These are phyloP conservation scores for Anaeromyces robustus DNA, from an alignment of 192 early-diverging fungal species.

Conservation along the genomic window DNA sequence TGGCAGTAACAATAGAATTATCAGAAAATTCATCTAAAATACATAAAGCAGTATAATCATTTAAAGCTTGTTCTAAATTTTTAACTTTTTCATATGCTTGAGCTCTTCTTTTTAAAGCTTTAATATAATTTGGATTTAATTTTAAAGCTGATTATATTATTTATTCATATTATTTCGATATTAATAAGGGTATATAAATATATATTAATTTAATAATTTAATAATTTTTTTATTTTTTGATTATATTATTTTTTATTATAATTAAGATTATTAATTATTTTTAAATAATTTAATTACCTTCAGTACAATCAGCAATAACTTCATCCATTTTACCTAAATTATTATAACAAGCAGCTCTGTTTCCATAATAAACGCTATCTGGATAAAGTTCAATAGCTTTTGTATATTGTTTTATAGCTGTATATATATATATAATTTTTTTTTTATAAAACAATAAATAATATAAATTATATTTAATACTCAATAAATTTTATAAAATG, in stretches of 20 bases:
- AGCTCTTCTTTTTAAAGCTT: slow-evolving; percentile 63
- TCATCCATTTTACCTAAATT: slow-evolving; percentile 33
- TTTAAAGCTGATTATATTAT: slow-evolving; percentile 28
- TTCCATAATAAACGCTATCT: slow-evolving; percentile 80
- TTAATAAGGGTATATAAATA: slow-evolving; percentile 7
- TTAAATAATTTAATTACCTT: slow-evolving; percentile 7
- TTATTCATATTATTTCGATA: too few species aligned
- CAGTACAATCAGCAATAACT: slow-evolving; percentile 73
- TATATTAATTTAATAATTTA: too few species aligned
- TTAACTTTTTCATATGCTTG: slow-evolving; percentile 40
- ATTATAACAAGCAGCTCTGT: slow-evolving; percentile 86
- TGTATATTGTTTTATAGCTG: background rate
- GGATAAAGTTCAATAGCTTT: slow-evolving; percentile 61
- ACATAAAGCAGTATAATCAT: slow-evolving; percentile 76
- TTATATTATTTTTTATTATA: too few species aligned
- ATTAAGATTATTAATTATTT: too few species aligned
- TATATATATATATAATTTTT: slow-evolving; percentile 58
- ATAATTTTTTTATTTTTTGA: too few species aligned
- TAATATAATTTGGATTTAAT: slow-evolving; percentile 76
- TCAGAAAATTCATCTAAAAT: slow-evolving; percentile 92
- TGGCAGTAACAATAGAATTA: slow-evolving; percentile 52
- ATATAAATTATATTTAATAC: too few species aligned
- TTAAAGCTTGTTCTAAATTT: slow-evolving; percentile 32
- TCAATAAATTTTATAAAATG: too few species aligned
- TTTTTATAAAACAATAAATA: too few species aligned